phyloP scores from a whole-genome alignment of 2,329 filamentous ascomycete genomes.

The Pseudocercospora fijiensis region DNA sequence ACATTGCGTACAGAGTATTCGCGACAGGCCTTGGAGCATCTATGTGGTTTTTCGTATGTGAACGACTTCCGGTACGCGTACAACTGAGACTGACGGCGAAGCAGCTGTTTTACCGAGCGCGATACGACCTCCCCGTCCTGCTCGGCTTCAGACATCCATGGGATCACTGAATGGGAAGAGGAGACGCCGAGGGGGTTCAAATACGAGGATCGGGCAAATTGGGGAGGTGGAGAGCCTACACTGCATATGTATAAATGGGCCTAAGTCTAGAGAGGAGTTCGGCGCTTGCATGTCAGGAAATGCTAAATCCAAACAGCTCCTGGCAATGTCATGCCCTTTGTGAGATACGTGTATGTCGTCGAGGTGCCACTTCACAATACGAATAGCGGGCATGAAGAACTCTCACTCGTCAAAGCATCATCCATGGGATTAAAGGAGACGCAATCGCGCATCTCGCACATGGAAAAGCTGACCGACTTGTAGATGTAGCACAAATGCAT shows the following conservation, averaged over 20 bases:
- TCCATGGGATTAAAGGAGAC: background rate
- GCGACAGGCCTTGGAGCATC: constrained; percentile 85
- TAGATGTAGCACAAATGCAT: background rate
- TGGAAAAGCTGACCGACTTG: background rate
- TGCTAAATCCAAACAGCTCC: background rate
- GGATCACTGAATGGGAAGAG: constrained; percentile 68
- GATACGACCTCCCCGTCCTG: constrained; percentile 89
- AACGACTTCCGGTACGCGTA: background rate
- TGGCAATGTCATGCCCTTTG: background rate
- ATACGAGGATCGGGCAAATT: background rate
- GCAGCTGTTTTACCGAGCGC: constrained; percentile 91
- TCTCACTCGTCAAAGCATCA: background rate
- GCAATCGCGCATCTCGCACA: background rate
- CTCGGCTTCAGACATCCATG: constrained; percentile 95
- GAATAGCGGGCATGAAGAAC: background rate
- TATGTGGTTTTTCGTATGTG: constrained; percentile 95
- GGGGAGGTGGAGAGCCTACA: background rate
- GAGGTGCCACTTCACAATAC: background rate
- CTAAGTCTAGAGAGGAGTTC: background rate
- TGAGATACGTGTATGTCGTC: background rate
- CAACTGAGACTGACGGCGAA: constrained; percentile 11
- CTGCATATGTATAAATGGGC: background rate
- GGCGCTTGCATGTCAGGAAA: background rate
- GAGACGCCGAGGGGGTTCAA: background rate
- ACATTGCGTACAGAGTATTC: constrained; percentile 76